Percentiles rank a stretch among this genome's conserved stretches.
phyloP scores from a whole-genome alignment of 176 grass and related monocot genomes.

The Carex scoparia region DNA sequence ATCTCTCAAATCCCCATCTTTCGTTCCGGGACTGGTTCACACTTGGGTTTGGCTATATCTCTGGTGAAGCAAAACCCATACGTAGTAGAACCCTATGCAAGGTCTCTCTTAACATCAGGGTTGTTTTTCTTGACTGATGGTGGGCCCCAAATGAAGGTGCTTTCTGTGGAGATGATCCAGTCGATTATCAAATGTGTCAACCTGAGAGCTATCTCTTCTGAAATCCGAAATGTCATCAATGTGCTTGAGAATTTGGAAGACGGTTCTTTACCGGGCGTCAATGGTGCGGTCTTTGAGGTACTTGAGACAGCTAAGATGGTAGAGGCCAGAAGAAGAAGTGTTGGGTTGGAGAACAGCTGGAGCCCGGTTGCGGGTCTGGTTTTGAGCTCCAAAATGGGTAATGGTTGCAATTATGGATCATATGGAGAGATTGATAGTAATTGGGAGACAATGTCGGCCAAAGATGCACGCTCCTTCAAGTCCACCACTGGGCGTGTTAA shows the following conservation, averaged over 20 bases:
- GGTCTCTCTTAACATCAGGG: too few relatives aligned
- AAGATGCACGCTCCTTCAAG: background rate
- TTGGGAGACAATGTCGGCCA: slow-evolving; percentile 24
- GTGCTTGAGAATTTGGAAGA: slow-evolving; percentile 33
- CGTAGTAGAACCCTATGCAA: too few relatives aligned
- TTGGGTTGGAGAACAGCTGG: background rate
- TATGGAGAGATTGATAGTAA: slow-evolving; percentile 24
- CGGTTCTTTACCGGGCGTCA: slow-evolving; percentile 23
- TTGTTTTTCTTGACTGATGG: too few relatives aligned
- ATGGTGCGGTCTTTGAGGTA: slow-evolving; percentile 36
- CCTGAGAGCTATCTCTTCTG: slow-evolving; percentile 48
- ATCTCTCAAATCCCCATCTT: too few relatives aligned
- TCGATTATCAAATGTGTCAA: slow-evolving; percentile 52
- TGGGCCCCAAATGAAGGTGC: too few relatives aligned
- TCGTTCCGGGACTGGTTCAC: too few relatives aligned
- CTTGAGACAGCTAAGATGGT: slow-evolving; percentile 38
- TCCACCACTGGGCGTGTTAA: background rate
- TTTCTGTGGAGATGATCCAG: too few relatives aligned
- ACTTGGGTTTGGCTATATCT: too few relatives aligned
- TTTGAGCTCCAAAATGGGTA: slow-evolving; percentile 20
- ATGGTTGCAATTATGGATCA: slow-evolving; percentile 21
- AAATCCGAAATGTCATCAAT: slow-evolving; percentile 42
- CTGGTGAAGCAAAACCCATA: too few relatives aligned
- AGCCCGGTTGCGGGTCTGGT: slow-evolving; percentile 31
- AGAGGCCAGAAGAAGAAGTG: slow-evolving; percentile 14